Percentiles rank a stretch among this genome's conserved stretches.
Evolutionary conservation across 2,329 filamentous ascomycete species (phyloP).

Genomic region (Fusarium irregulare): DNA sequence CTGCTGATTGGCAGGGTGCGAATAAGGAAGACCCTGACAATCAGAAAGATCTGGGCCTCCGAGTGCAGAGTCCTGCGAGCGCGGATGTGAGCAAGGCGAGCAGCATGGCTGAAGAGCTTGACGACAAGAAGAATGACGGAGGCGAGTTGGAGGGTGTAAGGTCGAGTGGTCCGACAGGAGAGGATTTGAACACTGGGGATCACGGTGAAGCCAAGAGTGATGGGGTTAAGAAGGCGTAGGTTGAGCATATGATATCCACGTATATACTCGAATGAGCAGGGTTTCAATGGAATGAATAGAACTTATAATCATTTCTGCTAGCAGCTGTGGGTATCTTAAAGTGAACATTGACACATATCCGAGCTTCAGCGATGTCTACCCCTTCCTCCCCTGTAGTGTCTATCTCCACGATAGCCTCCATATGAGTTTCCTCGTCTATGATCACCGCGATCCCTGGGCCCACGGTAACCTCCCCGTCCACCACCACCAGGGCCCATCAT

Average conservation of each 20-base stretch:
- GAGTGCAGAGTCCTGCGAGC: slow-evolving; percentile 72
- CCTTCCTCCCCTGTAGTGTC: slow-evolving; percentile 51
- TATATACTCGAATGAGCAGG: not conserved
- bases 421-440: slow-evolving; percentile 50
- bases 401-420: slow-evolving; percentile 51
- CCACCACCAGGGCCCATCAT: slow-evolving; percentile 12
- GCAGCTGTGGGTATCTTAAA: slow-evolving; percentile 27
- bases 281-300: not conserved
- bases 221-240: not conserved
- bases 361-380: slow-evolving; percentile 48
- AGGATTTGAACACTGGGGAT: slow-evolving; percentile 44
- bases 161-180: slow-evolving; percentile 52
- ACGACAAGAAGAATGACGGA: slow-evolving; percentile 28
- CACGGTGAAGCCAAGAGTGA: slow-evolving; percentile 8
- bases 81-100: slow-evolving; percentile 77
- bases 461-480: slow-evolving; percentile 48
- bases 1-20: slow-evolving; percentile 80
- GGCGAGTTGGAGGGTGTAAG: slow-evolving; percentile 50
- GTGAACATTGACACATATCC: not conserved
- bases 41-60: slow-evolving; percentile 75
- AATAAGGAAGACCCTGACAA: slow-evolving; percentile 55
- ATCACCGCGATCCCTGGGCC: slow-evolving; percentile 50
- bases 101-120: slow-evolving; percentile 61
- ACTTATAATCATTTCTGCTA: not conserved
- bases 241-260: slow-evolving; percentile 19